Base-by-base conservation (phyloP, 2,329 filamentous ascomycete species). In the Lasiodiplodia citricola region DNA sequence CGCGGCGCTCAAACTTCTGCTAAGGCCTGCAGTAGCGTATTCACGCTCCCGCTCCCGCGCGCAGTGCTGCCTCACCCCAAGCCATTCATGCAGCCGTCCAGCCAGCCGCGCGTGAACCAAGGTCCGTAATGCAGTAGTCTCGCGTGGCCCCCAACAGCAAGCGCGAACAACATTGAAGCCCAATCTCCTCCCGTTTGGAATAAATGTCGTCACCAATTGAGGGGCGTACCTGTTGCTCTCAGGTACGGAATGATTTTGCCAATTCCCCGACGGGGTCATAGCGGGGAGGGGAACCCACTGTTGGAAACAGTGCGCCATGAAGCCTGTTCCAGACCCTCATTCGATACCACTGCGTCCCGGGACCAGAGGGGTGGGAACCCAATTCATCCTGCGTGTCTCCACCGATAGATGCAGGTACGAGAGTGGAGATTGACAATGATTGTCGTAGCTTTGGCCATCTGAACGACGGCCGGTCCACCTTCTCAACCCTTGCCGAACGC, bases 401-500 rank as follows among this genome's bases (percentile, higher is more conserved):
- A 54, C 18, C 10, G 23, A 54, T 13, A 35, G 18, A 16, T 31
- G 16, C 52, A 54, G 16, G 52, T 31, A 35, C 25, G 28, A 56
- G 52, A 2, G 25, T 55, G 52, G 52, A 51, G 18, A 23, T 31
- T 8, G 52, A 54, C 50, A 35, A 35, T 35, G 31, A 47, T n/a
- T 47, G 52, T 25, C 52, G 28, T 35, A 21, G 52, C 23, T n/a
- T 25, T 28, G 25, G 13, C 25, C 23, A 56, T 18, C 31, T 21
- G 31, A 38, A 23, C 31, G 51, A 18, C 13, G 25, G 8, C 23
- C 35, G n/a, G 37, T 28, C n/a, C 44, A 14, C 28, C 47, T 3
- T 16, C 41, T 69, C 69, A 71, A n/a, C 67, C 66, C 52, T 67
- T 71, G 38, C 81, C 81, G 77, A 84, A 84, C 16, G 78, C 79